Percentiles rank a stretch among this genome's conserved stretches.
Conservation (phyloP, 2,329 filamentous ascomycete genomes). For the Pseudogymnoascus sp. region DNA sequence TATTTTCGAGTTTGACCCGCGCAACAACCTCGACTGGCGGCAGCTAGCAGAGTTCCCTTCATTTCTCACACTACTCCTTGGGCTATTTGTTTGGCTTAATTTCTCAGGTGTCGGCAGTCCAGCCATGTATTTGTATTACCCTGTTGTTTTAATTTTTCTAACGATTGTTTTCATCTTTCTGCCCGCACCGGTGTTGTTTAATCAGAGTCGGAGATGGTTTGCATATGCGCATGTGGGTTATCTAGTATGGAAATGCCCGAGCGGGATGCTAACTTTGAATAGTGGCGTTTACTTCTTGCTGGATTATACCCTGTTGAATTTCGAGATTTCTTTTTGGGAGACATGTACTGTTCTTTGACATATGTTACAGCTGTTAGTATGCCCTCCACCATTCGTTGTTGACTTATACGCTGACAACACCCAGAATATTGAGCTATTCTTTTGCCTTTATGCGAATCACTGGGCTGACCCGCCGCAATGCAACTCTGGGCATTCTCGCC, state of each 20-base stretch:
- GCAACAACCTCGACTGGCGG: conserved; percentile 82
- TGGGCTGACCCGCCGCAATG: conserved; percentile 71
- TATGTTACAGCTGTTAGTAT: conserved; percentile 74
- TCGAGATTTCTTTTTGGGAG: conserved; percentile 91
- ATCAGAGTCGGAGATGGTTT: conserved; percentile 76
- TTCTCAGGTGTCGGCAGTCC: conserved; percentile 62
- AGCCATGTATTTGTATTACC: conserved; percentile 75
- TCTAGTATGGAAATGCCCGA: neutral
- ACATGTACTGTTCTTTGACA: conserved; percentile 94
- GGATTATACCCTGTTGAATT: conserved; percentile 93
- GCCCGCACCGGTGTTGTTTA: conserved; percentile 65
- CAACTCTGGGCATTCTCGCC: conserved; percentile 75
- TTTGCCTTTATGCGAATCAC: conserved; percentile 76
- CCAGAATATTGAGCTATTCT: conserved; percentile 85
- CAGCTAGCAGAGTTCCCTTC: conserved; percentile 80
- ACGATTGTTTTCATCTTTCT: conserved; percentile 63
- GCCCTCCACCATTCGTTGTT: too few relatives aligned
- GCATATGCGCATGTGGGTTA: conserved; percentile 72
- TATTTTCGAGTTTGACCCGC: conserved; percentile 90
- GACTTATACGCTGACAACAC: conserved; percentile 18
- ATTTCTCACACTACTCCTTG: conserved; percentile 70
- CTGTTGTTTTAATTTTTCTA: conserved; percentile 66
- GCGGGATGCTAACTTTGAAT: conserved; percentile 24
- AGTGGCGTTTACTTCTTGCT: conserved; percentile 80
- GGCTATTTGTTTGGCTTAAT: conserved; percentile 81